Conservation (phyloP, 371 early-diverging fungal genomes). For the Mycotypha africana region DNA sequence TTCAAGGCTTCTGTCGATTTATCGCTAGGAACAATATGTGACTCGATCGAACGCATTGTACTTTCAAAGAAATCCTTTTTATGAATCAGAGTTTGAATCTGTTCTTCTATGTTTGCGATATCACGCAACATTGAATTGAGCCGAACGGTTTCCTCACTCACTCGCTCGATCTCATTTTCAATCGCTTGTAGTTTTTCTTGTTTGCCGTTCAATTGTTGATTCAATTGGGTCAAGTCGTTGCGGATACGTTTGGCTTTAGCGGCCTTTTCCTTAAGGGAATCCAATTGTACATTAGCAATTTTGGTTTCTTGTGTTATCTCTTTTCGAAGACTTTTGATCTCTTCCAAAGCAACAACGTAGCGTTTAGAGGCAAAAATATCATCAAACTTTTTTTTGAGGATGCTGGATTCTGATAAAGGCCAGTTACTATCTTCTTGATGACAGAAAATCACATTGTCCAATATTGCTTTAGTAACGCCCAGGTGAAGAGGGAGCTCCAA, state of each 20-base stretch:
- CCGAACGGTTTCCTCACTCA: slow-evolving; percentile 38
- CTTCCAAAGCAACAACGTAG: slow-evolving; percentile 91
- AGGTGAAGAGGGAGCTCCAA: slow-evolving; percentile 79
- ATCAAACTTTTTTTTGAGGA: slow-evolving; percentile 98
- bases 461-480: slow-evolving; percentile 88
- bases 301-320: slow-evolving; percentile 62
- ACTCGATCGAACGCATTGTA: slow-evolving; percentile 42
- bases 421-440: slow-evolving; percentile 99
- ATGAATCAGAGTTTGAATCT: slow-evolving; percentile 29
- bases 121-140: slow-evolving; percentile 21
- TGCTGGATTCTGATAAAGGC: slow-evolving; percentile 91
- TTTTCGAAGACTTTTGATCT: slow-evolving; percentile 78
- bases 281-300: slow-evolving; percentile 60
- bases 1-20: slow-evolving; percentile 57
- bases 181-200: slow-evolving; percentile 3
- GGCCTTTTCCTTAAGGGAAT: slow-evolving; percentile 63
- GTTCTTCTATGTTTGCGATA: slow-evolving; percentile 30
- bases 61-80: slow-evolving; percentile 29
- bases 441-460: slow-evolving; percentile 99
- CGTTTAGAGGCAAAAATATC: slow-evolving; percentile 96
- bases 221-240: slow-evolving; percentile 17
- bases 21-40: slow-evolving; percentile 31
- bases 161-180: slow-evolving; percentile 28
- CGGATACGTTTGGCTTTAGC: slow-evolving; percentile 69
- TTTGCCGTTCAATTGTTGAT: slow-evolving; percentile 23